Conservation (phyloP, 2,329 filamentous ascomycete species). For the Boeremia lycopersici region DNA sequence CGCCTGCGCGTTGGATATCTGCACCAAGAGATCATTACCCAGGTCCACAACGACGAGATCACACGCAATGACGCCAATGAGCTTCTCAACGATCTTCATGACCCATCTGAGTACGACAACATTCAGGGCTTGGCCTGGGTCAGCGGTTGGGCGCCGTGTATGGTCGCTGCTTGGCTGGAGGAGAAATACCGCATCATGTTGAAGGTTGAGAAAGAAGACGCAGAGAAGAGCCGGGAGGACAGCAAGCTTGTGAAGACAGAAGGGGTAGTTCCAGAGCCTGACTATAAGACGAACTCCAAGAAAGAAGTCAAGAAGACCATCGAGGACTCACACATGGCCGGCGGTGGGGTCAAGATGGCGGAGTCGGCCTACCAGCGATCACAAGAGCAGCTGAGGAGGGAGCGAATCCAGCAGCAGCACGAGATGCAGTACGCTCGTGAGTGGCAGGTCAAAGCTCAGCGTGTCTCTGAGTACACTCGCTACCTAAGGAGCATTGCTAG, state of each 20-base stretch:
- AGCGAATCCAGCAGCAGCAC: not conserved
- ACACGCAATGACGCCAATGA: constrained; percentile 17
- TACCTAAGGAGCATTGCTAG: constrained; percentile 29
- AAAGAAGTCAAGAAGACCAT: constrained; percentile 7
- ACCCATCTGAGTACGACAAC: constrained; percentile 11
- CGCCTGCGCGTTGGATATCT: constrained; percentile 22
- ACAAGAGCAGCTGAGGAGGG: not conserved
- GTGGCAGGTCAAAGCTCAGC: constrained; percentile 28
- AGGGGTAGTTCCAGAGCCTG: constrained; percentile 4
- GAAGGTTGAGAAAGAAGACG: constrained; percentile 26
- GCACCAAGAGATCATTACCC: constrained; percentile 23
- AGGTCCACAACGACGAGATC: constrained; percentile 19
- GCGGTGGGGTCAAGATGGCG: not conserved
- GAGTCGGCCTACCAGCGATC: not conserved
- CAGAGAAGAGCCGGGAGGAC: constrained; percentile 6
- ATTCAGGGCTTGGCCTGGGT: constrained; percentile 32
- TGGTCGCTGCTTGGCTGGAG: constrained; percentile 34
- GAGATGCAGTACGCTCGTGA: not conserved
- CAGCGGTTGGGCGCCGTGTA: constrained; percentile 27
- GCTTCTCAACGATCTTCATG: constrained; percentile 26
- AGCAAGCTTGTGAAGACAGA: constrained; percentile 11
- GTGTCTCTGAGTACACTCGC: constrained; percentile 27
- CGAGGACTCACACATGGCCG: constrained; percentile 1
- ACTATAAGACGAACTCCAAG: constrained; percentile 1
- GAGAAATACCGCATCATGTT: constrained; percentile 37